Percentiles rank a stretch among this genome's conserved stretches.
Evolutionary conservation across 1,284 basidiomycete genomes (phyloP).

Genomic region (Ganoderma boninense): DNA sequence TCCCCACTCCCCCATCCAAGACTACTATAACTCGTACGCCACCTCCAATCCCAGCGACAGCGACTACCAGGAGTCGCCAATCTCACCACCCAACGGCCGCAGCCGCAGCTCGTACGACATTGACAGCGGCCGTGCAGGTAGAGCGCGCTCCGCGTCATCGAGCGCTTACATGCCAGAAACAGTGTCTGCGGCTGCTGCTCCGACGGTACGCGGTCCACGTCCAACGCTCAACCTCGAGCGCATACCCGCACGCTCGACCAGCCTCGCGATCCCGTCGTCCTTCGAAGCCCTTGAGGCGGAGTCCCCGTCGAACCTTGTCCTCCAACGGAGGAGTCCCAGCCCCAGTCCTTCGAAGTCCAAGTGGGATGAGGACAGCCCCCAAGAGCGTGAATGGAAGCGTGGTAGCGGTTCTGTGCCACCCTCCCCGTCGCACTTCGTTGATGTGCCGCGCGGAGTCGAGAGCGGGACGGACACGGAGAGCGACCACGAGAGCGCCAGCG

Average conservation of each 20-base stretch:
- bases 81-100: slow-evolving; percentile 28
- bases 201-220: slow-evolving; percentile 22
- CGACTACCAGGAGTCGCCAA: slow-evolving; percentile 26
- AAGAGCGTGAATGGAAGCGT: not conserved
- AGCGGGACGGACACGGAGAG: slow-evolving; percentile 42
- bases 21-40: slow-evolving; percentile 38
- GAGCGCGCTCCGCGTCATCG: slow-evolving; percentile 41
- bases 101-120: slow-evolving; percentile 15
- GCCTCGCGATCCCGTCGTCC: slow-evolving; percentile 34
- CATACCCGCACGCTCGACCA: slow-evolving; percentile 37
- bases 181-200: not conserved
- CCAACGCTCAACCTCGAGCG: slow-evolving; percentile 38
- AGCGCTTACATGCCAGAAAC: slow-evolving; percentile 28
- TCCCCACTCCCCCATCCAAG: slow-evolving; percentile 45
- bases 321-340: slow-evolving; percentile 27
- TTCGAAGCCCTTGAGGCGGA: slow-evolving; percentile 33
- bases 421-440: slow-evolving; percentile 66
- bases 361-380: not conserved
- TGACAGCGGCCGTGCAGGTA: slow-evolving; percentile 23
- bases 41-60: slow-evolving; percentile 24
- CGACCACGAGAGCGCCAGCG: slow-evolving; percentile 16
- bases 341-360: slow-evolving; percentile 33
- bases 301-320: slow-evolving; percentile 27
- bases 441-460: slow-evolving; percentile 76
- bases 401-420: slow-evolving; percentile 52